These are phyloP conservation scores for Blastomyces parvus DNA, from an alignment of 2,329 filamentous ascomycete genomes.

Conservation along the genomic window DNA sequence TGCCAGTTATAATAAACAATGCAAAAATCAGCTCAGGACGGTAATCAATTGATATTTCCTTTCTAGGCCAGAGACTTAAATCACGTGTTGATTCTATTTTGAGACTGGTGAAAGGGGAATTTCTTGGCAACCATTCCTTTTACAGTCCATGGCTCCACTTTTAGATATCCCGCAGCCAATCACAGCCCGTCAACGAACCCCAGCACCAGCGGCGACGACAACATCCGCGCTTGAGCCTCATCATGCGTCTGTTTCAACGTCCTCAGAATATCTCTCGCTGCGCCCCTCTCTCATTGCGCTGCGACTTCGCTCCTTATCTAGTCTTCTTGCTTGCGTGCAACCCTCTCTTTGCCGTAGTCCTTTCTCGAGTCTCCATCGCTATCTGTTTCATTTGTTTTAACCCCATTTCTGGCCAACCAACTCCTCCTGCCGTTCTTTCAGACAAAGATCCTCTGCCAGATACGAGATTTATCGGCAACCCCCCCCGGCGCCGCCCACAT, in stretches of 20 bases:
- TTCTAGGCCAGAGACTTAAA: neutral
- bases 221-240: neutral
- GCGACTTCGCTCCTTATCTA: neutral
- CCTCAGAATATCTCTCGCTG: neutral
- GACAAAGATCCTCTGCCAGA: neutral
- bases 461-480: too few relatives aligned
- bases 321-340: neutral
- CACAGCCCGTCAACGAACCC: neutral
- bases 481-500: neutral
- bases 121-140: neutral
- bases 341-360: neutral
- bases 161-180: neutral
- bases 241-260: neutral
- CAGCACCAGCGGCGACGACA: neutral
- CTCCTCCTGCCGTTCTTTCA: neutral
- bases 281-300: neutral
- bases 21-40: too few relatives aligned
- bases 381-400: neutral
- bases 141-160: neutral
- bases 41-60: neutral
- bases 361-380: neutral
- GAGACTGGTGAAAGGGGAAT: neutral
- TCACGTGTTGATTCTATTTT: neutral
- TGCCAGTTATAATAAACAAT: neutral
- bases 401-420: neutral